Evolutionary conservation across 768 basidiomycete genomes (phyloP).

Genomic region (Lentinula detonsa): DNA sequence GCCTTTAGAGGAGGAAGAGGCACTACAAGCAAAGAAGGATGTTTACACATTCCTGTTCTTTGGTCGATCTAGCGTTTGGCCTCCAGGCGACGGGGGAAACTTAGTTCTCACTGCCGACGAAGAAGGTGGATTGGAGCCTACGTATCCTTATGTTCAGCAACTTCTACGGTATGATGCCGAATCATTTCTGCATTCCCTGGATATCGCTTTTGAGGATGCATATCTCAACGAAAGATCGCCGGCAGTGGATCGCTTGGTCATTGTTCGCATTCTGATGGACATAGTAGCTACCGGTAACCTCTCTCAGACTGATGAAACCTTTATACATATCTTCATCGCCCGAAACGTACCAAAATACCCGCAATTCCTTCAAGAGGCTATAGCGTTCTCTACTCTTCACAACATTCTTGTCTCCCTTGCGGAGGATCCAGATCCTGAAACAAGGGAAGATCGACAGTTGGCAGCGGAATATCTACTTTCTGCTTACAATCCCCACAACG

Average conservation of each 20-base stretch:
- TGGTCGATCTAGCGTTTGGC: conserved; percentile 76
- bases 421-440: conserved; percentile 66
- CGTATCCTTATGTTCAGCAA: conserved; percentile 85
- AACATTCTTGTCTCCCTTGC: conserved; percentile 74
- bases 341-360: conserved; percentile 96
- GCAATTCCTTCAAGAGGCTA: conserved; percentile 67
- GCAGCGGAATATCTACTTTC: conserved; percentile 94
- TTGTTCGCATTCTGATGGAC: conserved; percentile 82
- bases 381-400: conserved; percentile 54
- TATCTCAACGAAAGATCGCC: conserved; percentile 78
- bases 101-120: conserved; percentile 73
- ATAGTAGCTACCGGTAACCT: conserved; percentile 50
- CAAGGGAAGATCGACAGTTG: conserved; percentile 90
- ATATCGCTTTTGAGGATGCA: conserved; percentile 90
- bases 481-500: conserved; percentile 79
- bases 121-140: conserved; percentile 70
- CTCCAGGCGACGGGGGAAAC: conserved; percentile 60
- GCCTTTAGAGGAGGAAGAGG: conserved; percentile 58
- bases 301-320: conserved; percentile 60
- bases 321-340: conserved; percentile 93
- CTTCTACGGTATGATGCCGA: conserved; percentile 89
- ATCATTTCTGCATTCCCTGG: conserved; percentile 88
- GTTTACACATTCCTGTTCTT: conserved; percentile 84
- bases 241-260: conserved; percentile 67
- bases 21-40: conserved; percentile 59